A percentile compares a stretch with the other conserved stretches of the same genome.
Conservation (phyloP, 768 basidiomycete genomes). For the Brasilioporus rufonigricans region DNA sequence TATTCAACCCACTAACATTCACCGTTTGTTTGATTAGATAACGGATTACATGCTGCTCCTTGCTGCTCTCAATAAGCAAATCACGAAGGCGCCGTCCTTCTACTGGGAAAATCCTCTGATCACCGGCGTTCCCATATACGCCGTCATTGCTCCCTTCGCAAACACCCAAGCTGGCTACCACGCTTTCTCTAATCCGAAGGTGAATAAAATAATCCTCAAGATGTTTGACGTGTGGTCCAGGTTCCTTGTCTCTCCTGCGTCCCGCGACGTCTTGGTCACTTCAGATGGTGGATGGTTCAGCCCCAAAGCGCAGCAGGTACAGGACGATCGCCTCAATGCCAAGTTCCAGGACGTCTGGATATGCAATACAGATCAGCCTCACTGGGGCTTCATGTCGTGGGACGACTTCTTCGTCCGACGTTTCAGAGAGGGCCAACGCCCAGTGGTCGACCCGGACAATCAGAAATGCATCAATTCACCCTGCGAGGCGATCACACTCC, state of each 20-base stretch:
- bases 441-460: constrained; percentile 29
- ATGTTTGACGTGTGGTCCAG: constrained; percentile 49
- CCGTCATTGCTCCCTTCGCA: constrained; percentile 15
- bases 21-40: background rate
- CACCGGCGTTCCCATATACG: constrained; percentile 19
- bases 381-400: constrained; percentile 48
- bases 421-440: constrained; percentile 35
- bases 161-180: constrained; percentile 19
- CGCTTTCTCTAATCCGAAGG: constrained; percentile 30
- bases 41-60: background rate
- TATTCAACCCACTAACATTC: background rate
- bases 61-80: constrained; percentile 12
- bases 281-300: background rate
- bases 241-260: constrained; percentile 45
- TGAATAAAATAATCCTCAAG: constrained; percentile 47
- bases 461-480: constrained; percentile 40
- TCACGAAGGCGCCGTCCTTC: constrained; percentile 10
- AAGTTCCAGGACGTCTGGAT: constrained; percentile 28
- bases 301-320: background rate
- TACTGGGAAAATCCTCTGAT: constrained; percentile 14
- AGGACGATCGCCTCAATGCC: background rate
- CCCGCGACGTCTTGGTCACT: constrained; percentile 39
- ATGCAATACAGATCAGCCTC: constrained; percentile 36
- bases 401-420: constrained; percentile 54
- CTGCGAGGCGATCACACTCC: constrained; percentile 55